These are phyloP conservation scores for Warburgia ugandensis DNA, from an alignment of 164 flowering plant species.

Conservation along the genomic window DNA sequence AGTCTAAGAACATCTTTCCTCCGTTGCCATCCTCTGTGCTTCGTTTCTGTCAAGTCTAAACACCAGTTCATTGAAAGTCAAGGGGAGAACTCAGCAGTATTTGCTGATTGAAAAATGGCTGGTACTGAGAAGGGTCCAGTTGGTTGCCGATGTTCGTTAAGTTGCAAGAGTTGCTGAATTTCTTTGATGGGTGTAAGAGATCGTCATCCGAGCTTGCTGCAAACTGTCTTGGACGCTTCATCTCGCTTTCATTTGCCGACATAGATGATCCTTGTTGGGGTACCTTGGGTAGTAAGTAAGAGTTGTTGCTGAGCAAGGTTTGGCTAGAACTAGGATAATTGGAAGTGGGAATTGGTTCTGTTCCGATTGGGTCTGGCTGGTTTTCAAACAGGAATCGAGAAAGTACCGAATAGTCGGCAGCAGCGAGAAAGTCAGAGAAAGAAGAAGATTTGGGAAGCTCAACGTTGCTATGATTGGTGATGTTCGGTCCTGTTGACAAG, in stretches of 20 bases:
- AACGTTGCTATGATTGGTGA: neutral
- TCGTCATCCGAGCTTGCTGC: neutral
- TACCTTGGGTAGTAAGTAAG: neutral
- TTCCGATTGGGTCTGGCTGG: neutral
- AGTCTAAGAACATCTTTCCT: neutral
- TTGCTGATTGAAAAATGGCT: slow-evolving; percentile 4
- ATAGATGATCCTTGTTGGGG: neutral
- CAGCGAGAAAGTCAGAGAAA: slow-evolving; percentile 7
- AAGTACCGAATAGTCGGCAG: slow-evolving; percentile 6
- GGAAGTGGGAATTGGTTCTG: neutral
- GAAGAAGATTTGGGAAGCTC: slow-evolving; percentile 10
- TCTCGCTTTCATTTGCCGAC: neutral
- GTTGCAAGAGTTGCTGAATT: slow-evolving; percentile 1
- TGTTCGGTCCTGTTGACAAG: neutral
- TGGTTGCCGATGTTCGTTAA: slow-evolving; percentile 6
- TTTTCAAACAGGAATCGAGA: slow-evolving; percentile 5
- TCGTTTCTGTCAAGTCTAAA: too few relatives aligned
- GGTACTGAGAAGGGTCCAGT: slow-evolving; percentile 9
- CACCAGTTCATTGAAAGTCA: slow-evolving; percentile 2
- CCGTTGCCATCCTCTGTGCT: too few relatives aligned
- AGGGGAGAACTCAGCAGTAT: slow-evolving; percentile 8
- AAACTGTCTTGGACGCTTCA: slow-evolving; percentile 5
- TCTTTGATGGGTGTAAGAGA: slow-evolving; percentile 9
- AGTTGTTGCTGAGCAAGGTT: neutral
- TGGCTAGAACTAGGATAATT: neutral